A percentile compares a stretch with the other conserved stretches of the same genome.
These are phyloP conservation scores for Carex pumila DNA, from an alignment of 176 grass and related monocot genomes.

Conservation along the genomic window DNA sequence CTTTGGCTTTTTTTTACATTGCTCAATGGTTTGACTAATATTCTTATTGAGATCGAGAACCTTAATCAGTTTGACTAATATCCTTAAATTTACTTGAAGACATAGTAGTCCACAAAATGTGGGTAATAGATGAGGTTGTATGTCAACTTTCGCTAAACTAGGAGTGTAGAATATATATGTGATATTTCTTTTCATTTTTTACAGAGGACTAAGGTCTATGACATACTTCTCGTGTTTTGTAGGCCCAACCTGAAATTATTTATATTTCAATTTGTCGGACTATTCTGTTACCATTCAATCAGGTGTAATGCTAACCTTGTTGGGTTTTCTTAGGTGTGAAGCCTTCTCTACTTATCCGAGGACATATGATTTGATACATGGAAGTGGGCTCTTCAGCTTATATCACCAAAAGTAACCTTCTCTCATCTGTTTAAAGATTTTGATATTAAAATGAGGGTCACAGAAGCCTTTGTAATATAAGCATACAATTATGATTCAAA, in stretches of 20 bases:
- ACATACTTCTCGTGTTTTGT: background rate
- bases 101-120: background rate
- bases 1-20: background rate
- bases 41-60: background rate
- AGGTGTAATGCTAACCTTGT: background rate
- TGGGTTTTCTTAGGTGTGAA: constrained; percentile 50
- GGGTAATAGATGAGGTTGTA: background rate
- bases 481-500: constrained; percentile 1
- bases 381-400: constrained; percentile 55
- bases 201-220: background rate
- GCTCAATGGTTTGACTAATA: background rate
- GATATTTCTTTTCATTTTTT: constrained; percentile 1
- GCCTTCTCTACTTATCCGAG: constrained; percentile 87
- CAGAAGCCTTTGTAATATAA: background rate
- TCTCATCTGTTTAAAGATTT: constrained; percentile 18
- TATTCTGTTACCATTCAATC: background rate
- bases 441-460: background rate
- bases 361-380: constrained; percentile 89
- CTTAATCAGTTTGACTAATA: background rate
- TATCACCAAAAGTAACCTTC: constrained; percentile 63
- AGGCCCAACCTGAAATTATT: background rate
- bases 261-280: background rate
- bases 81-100: background rate
- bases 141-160: background rate
- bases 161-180: background rate